phyloP scores from a whole-genome alignment of 495 filamentous ascomycete genomes.

The Daldinia caldariorum region DNA sequence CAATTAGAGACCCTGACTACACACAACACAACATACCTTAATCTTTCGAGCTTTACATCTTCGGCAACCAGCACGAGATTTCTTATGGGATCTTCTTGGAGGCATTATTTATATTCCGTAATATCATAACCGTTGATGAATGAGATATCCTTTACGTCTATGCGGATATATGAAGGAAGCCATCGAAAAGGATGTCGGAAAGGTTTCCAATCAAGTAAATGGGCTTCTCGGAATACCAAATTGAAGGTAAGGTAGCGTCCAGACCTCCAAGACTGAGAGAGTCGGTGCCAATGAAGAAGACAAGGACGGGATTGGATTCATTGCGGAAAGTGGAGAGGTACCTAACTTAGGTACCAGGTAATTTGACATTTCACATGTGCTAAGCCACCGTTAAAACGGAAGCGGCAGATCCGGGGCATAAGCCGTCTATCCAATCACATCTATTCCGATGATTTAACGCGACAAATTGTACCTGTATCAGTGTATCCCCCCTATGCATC shows the following conservation, averaged over 20 bases:
- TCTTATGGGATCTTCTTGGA: slow-evolving; percentile 70
- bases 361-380: slow-evolving; percentile 30
- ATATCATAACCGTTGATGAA: slow-evolving; percentile 33
- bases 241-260: slow-evolving; percentile 6
- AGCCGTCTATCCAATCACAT: slow-evolving; percentile 20
- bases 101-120: slow-evolving; percentile 53
- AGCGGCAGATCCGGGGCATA: slow-evolving; percentile 38
- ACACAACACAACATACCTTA: slow-evolving; percentile 56
- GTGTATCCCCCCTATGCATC: no score
- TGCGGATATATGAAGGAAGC: slow-evolving; percentile 39
- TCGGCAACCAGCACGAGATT: slow-evolving; percentile 68
- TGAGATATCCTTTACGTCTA: slow-evolving; percentile 18
- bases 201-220: slow-evolving; percentile 11
- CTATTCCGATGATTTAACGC: slow-evolving; percentile 5
- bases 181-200: slow-evolving; percentile 36
- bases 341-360: not conserved
- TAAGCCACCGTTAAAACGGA: slow-evolving; percentile 30
- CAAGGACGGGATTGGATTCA: slow-evolving; percentile 13
- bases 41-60: slow-evolving; percentile 71
- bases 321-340: slow-evolving; percentile 8
- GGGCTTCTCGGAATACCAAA: slow-evolving; percentile 21
- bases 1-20: not conserved
- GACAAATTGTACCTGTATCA: not conserved
- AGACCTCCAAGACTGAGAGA: not conserved
- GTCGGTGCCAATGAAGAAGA: slow-evolving; percentile 9